Base-by-base conservation (phyloP, 129 eudicot species). In the Saussurea involucrata region DNA sequence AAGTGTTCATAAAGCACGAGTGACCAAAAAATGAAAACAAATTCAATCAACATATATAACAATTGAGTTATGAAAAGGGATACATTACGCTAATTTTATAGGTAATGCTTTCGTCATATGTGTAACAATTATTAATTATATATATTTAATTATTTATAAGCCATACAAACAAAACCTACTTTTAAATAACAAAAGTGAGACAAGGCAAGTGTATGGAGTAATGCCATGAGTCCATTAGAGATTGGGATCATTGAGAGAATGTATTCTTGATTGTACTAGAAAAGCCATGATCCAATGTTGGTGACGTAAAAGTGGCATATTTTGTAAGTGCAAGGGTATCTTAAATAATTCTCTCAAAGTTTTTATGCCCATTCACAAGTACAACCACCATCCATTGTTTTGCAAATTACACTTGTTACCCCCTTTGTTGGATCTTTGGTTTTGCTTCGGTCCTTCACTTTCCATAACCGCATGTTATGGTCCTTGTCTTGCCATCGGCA, bases 281-380 rank as follows among this genome's bases (percentile, higher is more conserved):
- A 76, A 76, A 76, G 53, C 46, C 65, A 42, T 42, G 17, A 68
- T 77, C 63, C 69, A 68, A 68, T 77, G 8, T 68, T 58, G 64
- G 44, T 77, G 81, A 77, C 81, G 61, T 33, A 77, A 77, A 77
- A 57, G 42, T 69, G 69, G 81, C 81, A 69, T 77, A 77, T 77
- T 49, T 68, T 77, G 49, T 77, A 77, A 77, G 75, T 68, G 81
- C 31, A 68, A 42, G 75, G 81, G 69, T 57, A 69, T 77, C 75
- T 77, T 77, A 27, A 66, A 77, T 53, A 68, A 77, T 77, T 68
- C 68, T 49, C 46, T 67, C 74, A 68, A 68, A 68, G 40, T 77
- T 77, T 77, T 55, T 68, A 77, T 68, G 28, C 81, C 55, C 76
- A 77, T 68, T 68, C 63, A 68, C 9, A 42, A 73, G 61, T 53